Evolutionary conservation across 768 basidiomycete genomes (phyloP).

Genomic region (Lactifluus volemus): DNA sequence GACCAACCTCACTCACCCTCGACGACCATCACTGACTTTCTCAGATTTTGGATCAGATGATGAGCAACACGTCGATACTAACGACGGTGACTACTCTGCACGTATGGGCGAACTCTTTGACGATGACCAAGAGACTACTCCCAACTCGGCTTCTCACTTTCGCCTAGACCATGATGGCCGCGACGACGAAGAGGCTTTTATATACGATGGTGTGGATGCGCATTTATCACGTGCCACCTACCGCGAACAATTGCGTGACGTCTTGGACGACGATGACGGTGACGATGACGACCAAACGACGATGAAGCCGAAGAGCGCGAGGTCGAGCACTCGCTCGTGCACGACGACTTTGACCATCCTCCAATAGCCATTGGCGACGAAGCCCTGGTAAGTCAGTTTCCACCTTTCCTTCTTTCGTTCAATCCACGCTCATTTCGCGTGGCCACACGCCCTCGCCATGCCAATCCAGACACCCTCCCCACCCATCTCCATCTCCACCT

Average conservation of each 20-base stretch:
- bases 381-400: constrained; percentile 26
- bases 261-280: constrained; percentile 59
- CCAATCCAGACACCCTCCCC: constrained; percentile 22
- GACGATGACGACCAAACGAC: constrained; percentile 27
- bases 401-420: constrained; percentile 13
- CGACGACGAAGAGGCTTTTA: constrained; percentile 48
- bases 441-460: constrained; percentile 22
- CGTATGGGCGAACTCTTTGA: constrained; percentile 62
- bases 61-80: constrained; percentile 34
- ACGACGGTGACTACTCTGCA: constrained; percentile 51
- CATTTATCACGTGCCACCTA: constrained; percentile 44
- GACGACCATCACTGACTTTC: constrained; percentile 25
- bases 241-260: constrained; percentile 58
- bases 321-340: constrained; percentile 38
- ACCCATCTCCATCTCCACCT: constrained; percentile 28
- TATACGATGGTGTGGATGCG: constrained; percentile 68
- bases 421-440: constrained; percentile 22
- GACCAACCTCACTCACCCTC: constrained; percentile 1
- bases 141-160: not conserved
- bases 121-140: constrained; percentile 25
- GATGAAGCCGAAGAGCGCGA: constrained; percentile 32
- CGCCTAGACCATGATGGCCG: constrained; percentile 20
- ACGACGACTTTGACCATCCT: constrained; percentile 26
- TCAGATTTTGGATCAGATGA: constrained; percentile 35
- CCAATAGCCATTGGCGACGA: constrained; percentile 7